Evolutionary conservation across 164 flowering plant genomes (phyloP).

Genomic region (Macadamia integrifolia): DNA sequence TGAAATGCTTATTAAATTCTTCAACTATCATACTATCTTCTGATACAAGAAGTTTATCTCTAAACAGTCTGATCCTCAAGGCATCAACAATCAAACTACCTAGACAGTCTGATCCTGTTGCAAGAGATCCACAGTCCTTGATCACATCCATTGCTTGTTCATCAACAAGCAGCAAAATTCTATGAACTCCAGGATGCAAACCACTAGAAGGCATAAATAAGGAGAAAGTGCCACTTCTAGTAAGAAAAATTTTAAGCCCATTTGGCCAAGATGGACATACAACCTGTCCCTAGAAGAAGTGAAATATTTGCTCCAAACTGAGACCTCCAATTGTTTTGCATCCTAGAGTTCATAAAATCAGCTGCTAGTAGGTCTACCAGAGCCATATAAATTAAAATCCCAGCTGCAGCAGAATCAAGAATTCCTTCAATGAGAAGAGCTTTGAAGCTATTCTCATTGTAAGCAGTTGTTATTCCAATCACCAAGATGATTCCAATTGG

Average conservation of each 20-base stretch:
- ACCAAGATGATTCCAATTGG: constrained; percentile 44
- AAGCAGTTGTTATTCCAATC: constrained; percentile 27
- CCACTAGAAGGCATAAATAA: too few relatives aligned
- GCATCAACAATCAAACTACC: too few relatives aligned
- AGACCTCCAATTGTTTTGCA: constrained; percentile 27
- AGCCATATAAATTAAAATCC: constrained; percentile 46
- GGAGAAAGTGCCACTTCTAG: too few relatives aligned
- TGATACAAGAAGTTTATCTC: too few relatives aligned
- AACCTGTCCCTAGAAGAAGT: constrained; percentile 36
- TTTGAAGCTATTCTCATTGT: constrained; percentile 29
- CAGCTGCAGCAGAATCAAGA: constrained; percentile 38
- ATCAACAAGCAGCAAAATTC: too few relatives aligned
- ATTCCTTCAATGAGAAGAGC: constrained; percentile 41
- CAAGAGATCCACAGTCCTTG: too few relatives aligned
- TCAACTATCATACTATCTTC: too few relatives aligned
- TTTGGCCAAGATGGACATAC: constrained; percentile 40
- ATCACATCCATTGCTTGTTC: too few relatives aligned
- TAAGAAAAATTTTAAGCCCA: constrained; percentile 21
- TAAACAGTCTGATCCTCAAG: too few relatives aligned
- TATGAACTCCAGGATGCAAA: too few relatives aligned
- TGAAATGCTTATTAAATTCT: not conserved
- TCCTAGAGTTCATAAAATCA: constrained; percentile 33
- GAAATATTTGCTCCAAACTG: constrained; percentile 22
- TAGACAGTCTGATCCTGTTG: too few relatives aligned
- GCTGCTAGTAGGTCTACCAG: constrained; percentile 42